Evolutionary conservation across 345 rosid species (phyloP).

Genomic region (Streptanthus diversifolius): DNA sequence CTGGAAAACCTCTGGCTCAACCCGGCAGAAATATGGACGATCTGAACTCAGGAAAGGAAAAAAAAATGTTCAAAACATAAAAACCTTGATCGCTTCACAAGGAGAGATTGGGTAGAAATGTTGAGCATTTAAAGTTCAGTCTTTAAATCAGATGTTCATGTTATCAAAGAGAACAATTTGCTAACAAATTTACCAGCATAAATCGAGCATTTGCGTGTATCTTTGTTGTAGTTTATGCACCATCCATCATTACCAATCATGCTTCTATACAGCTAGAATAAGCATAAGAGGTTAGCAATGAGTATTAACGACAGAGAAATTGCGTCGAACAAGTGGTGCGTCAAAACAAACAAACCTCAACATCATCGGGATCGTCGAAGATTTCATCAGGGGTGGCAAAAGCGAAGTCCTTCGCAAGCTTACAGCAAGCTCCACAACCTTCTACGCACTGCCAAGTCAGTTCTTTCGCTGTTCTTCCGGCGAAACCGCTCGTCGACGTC

Average conservation of each 20-base stretch:
- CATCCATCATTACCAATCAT: constrained; percentile 75
- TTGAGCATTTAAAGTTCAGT: neutral
- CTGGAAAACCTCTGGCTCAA: constrained; percentile 54
- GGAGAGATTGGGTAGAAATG: neutral
- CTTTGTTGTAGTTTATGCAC: constrained; percentile 71
- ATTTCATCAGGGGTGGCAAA: constrained; percentile 78
- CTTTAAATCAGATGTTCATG: neutral
- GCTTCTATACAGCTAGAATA: constrained; percentile 49
- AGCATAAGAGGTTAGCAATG: neutral
- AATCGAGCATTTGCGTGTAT: constrained; percentile 82
- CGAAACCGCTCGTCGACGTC: constrained; percentile 39
- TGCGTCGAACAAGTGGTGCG: constrained; percentile 46
- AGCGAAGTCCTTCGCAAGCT: constrained; percentile 72
- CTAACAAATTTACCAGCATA: constrained; percentile 46
- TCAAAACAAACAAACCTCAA: constrained; percentile 43
- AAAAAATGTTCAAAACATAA: neutral
- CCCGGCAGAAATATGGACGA: constrained; percentile 86
- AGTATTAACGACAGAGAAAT: constrained; percentile 8
- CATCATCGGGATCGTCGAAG: constrained; percentile 51
- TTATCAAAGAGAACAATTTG: neutral
- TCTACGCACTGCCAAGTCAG: constrained; percentile 64
- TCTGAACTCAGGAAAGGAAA: constrained; percentile 35
- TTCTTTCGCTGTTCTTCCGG: constrained; percentile 39
- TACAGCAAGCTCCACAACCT: constrained; percentile 87
- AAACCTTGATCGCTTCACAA: neutral